phyloP scores from a whole-genome alignment of 805 yeast species.

The Candida patagonica region DNA sequence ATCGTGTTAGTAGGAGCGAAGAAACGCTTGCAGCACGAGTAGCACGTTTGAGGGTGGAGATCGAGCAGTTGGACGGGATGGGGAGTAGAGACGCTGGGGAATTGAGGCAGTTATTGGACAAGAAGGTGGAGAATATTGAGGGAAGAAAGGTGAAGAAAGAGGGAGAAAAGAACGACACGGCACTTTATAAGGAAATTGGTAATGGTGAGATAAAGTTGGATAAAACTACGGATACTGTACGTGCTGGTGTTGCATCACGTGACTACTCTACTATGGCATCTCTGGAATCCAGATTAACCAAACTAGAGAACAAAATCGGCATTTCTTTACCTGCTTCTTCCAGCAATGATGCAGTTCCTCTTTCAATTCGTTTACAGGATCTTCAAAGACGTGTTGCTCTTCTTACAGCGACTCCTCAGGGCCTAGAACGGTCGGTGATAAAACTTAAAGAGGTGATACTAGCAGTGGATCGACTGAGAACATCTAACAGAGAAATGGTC shows the following conservation, averaged over 20 bases:
- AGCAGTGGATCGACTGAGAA: conserved; percentile 1
- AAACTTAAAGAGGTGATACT: conserved; percentile 9
- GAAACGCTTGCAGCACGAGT: conserved; percentile 14
- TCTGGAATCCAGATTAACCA: conserved; percentile 22
- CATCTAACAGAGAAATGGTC: neutral
- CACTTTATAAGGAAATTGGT: conserved; percentile 7
- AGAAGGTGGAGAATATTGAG: conserved; percentile 15
- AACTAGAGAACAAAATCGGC: conserved; percentile 18
- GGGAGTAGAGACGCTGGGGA: neutral
- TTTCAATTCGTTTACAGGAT: conserved; percentile 7
- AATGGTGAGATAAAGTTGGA: neutral
- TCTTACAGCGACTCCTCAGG: conserved; percentile 10
- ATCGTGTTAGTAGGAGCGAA: conserved; percentile 4
- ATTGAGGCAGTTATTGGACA: conserved; percentile 3
- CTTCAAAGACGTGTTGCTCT: conserved; percentile 9
- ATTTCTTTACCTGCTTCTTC: neutral
- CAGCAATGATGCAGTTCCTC: conserved; percentile 3
- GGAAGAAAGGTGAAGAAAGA: conserved; percentile 15
- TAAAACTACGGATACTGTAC: neutral
- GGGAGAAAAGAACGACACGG: conserved; percentile 2
- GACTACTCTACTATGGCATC: neutral
- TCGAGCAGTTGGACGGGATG: conserved; percentile 6
- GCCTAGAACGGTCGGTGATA: conserved; percentile 5
- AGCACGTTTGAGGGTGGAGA: conserved; percentile 14
- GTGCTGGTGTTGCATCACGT: no score